Evolutionary conservation across 2,329 filamentous ascomycete species (phyloP).

Genomic region (Diaporthe sp.): DNA sequence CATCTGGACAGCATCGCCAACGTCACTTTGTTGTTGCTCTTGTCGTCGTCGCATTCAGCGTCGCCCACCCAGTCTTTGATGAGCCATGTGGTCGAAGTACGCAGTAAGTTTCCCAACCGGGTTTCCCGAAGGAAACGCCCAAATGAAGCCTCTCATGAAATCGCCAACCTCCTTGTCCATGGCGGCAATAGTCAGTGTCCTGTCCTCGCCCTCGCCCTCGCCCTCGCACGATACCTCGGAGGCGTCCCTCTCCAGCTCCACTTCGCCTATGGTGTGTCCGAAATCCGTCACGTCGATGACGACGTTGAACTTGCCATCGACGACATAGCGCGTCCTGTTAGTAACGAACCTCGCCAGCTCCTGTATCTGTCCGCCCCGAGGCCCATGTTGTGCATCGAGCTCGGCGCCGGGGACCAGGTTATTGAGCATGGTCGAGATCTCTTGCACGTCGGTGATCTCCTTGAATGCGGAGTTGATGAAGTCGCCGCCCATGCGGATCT

Average conservation of each 20-base stretch:
- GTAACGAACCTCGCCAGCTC: slow-evolving; percentile 29
- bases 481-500: slow-evolving; percentile 1
- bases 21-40: neutral
- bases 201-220: neutral
- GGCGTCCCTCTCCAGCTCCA: slow-evolving; percentile 4
- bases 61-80: neutral
- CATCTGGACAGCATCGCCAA: neutral
- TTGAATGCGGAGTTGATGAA: slow-evolving; percentile 10
- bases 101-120: slow-evolving; percentile 19
- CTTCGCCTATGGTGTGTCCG: slow-evolving; percentile 13
- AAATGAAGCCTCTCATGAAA: slow-evolving; percentile 13
- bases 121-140: slow-evolving; percentile 7
- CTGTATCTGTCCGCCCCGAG: neutral
- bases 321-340: slow-evolving; percentile 8
- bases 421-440: neutral
- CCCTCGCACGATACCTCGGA: neutral
- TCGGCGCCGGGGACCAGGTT: neutral
- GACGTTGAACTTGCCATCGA: slow-evolving; percentile 8
- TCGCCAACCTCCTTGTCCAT: slow-evolving; percentile 9
- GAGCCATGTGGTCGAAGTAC: neutral
- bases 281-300: slow-evolving; percentile 13
- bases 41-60: neutral
- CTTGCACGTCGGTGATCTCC: slow-evolving; percentile 20
- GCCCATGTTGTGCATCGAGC: neutral
- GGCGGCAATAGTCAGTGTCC: neutral